These are phyloP conservation scores for Hericium erinaceus DNA, from an alignment of 768 basidiomycete genomes.

Conservation along the genomic window DNA sequence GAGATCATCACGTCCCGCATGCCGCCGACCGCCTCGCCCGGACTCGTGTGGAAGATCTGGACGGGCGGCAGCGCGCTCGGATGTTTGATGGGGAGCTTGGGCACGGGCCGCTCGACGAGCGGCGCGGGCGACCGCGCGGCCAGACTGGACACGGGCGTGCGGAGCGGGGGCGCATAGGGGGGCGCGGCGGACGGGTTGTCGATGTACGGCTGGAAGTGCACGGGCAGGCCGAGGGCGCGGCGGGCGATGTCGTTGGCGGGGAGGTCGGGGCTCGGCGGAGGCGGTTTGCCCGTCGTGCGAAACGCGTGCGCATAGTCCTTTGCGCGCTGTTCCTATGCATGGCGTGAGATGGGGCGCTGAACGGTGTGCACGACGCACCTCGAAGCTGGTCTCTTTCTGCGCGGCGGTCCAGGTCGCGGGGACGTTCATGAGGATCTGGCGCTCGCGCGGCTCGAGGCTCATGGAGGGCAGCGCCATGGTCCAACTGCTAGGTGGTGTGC, in stretches of 20 bases:
- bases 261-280: slow-evolving; percentile 36
- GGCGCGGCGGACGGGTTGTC: background rate
- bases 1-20: background rate
- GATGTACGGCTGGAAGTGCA: slow-evolving; percentile 38
- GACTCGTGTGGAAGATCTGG: background rate
- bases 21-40: background rate
- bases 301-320: slow-evolving; percentile 48
- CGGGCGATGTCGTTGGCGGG: slow-evolving; percentile 39
- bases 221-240: slow-evolving; percentile 35
- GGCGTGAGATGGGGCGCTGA: background rate
- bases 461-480: background rate
- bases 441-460: background rate
- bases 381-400: background rate
- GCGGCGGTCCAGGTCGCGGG: background rate
- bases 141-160: too few species aligned
- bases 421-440: background rate
- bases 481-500: too few species aligned
- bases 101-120: background rate
- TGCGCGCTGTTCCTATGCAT: background rate
- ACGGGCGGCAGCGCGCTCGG: background rate
- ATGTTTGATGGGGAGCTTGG: background rate
- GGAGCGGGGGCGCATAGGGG: background rate
- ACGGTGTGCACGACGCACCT: background rate
- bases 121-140: too few species aligned
- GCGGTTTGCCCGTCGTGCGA: slow-evolving; percentile 34